A percentile compares a stretch with the other conserved stretches of the same genome.
phyloP scores from a whole-genome alignment of 2,329 filamentous ascomycete genomes.

The Claviceps africana region DNA sequence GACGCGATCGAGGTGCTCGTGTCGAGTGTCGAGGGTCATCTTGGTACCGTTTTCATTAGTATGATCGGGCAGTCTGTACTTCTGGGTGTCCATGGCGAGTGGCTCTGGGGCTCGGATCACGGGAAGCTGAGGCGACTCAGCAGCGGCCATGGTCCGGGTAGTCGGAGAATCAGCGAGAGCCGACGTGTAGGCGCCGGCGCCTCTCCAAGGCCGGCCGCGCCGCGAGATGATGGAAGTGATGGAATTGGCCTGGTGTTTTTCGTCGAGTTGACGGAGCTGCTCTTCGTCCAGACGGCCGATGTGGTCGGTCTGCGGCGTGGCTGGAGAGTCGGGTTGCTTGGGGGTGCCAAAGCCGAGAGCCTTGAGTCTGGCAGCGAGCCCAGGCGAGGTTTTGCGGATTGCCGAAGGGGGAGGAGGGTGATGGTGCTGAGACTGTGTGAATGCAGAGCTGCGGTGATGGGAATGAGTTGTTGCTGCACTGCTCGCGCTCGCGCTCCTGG shows the following conservation, averaged over 20 bases:
- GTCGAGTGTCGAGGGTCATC: constrained; percentile 40
- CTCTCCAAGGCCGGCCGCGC: constrained; percentile 60
- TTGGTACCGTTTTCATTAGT: constrained; percentile 55
- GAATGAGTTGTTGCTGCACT: background rate
- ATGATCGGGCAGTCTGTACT: constrained; percentile 60
- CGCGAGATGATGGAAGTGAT: constrained; percentile 39
- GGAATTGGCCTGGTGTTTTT: constrained; percentile 42
- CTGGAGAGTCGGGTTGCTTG: constrained; percentile 20
- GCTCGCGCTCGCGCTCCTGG: constrained; percentile 3
- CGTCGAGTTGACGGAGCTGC: constrained; percentile 55
- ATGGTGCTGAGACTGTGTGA: constrained; percentile 10
- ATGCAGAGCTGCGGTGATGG: constrained; percentile 4
- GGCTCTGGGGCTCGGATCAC: constrained; percentile 37
- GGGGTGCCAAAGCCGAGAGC: constrained; percentile 45
- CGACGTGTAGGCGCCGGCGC: constrained; percentile 31
- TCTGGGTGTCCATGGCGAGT: constrained; percentile 55
- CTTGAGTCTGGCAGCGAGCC: constrained; percentile 50
- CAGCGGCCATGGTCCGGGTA: constrained; percentile 12
- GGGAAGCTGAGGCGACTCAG: constrained; percentile 28
- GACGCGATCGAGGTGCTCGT: constrained; percentile 42
- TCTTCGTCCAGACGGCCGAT: constrained; percentile 58
- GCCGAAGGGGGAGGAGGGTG: constrained; percentile 15
- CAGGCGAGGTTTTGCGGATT: constrained; percentile 46
- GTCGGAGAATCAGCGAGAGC: constrained; percentile 14
- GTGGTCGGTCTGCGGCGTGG: constrained; percentile 24